These are phyloP conservation scores for Nasturtium officinale DNA, from an alignment of 345 rosid species.

Conservation along the genomic window DNA sequence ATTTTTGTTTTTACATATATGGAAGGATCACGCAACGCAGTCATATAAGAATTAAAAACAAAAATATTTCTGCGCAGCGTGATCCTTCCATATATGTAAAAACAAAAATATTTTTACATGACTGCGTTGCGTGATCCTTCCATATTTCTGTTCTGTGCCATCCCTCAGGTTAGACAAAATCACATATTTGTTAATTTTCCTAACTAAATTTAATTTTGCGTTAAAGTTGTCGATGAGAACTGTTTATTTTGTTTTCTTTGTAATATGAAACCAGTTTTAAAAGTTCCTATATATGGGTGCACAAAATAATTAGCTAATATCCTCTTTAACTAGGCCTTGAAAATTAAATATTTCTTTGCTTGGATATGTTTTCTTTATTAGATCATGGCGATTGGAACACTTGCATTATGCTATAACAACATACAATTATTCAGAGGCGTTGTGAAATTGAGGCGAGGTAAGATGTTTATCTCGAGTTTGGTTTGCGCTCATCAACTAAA, in stretches of 20 bases:
- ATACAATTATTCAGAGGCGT: conserved; percentile 91
- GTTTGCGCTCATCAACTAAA: neutral
- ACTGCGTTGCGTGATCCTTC: conserved; percentile 62
- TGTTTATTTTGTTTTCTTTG: neutral
- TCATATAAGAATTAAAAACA: too few species aligned
- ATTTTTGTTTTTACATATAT: too few species aligned
- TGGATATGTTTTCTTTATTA: conserved; percentile 46
- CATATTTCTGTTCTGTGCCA: conserved; percentile 88
- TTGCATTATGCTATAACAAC: conserved; percentile 88
- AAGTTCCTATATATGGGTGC: neutral
- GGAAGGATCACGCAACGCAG: too few species aligned
- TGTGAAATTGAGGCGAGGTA: conserved; percentile 98
- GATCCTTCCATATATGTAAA: too few species aligned
- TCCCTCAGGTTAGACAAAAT: conserved; percentile 66
- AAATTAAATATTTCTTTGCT: conserved; percentile 27
- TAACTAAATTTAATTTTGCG: neutral
- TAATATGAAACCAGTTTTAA: neutral
- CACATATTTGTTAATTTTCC: neutral
- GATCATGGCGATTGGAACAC: conserved; percentile 98
- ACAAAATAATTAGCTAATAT: neutral
- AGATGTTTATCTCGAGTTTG: conserved; percentile 34
- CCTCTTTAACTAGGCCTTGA: conserved; percentile 6
- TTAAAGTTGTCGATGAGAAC: neutral
- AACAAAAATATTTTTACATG: too few species aligned
- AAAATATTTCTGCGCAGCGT: too few species aligned